Evolutionary conservation across 2,329 filamentous ascomycete genomes (phyloP), one percentile per base, ranked within the genome.

Genomic region (Cercospora sp.): DNA sequence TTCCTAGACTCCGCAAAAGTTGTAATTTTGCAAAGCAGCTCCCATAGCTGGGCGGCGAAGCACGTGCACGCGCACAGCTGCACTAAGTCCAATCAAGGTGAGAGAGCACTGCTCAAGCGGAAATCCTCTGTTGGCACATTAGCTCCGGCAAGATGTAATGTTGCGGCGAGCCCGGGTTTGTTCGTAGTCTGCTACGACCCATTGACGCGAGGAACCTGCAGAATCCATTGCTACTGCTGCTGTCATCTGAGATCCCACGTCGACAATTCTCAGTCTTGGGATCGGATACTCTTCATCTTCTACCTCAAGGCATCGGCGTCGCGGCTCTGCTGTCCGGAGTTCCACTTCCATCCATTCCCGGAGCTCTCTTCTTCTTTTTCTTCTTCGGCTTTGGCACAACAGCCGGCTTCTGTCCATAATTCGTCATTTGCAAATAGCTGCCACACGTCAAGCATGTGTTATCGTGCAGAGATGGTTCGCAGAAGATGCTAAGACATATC

Each of bases 401-500:
- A n/a, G 89, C 90, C 1, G 93, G 92, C 75, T 89, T 92, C 5
- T 86, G 84, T 20, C 91, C 91, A 75, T 93, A 93, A 67, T 87
- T 87, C 0, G 90, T 90, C n/a, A 94, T 81, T n/a, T 88, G 85
- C 31, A 97, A 83, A 75, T 88, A 87, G 3, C 91, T 94, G 2
- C 91, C 92, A 78, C 93, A 97, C 0, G 93, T 97, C 71, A 95
- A 82, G 78, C 93, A 97, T 71, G 90, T 87, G 2, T 87, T 88
- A 62, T 87, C 86, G 69, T 84, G 82, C 1, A 87, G 82, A 28
- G 55, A 33, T 30, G 87, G 85, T 55, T 86, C 83, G 81, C 93
- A 97, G 78, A 97, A 97, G 75, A 97, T 99, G 79, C 92, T 97
- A 55, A 99, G 84, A 77, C 95, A 99, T 73, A 99, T 93, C 69